These are phyloP conservation scores for Annulohypoxylon truncatum DNA, from an alignment of 2,329 filamentous ascomycete genomes.

Conservation along the genomic window DNA sequence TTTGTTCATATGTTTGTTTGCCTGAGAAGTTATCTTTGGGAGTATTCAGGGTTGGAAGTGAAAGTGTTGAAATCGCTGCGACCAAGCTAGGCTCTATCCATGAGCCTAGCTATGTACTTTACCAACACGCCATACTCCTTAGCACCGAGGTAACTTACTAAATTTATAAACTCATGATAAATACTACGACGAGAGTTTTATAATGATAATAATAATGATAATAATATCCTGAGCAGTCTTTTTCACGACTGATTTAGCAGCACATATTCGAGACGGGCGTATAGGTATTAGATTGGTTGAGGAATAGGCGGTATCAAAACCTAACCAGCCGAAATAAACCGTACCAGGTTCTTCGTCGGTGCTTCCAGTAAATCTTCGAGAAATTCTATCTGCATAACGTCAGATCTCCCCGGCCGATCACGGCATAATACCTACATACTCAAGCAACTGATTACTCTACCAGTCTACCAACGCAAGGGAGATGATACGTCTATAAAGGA, in stretches of 20 bases:
- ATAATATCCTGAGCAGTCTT: too few relatives aligned
- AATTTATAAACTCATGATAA: too few relatives aligned
- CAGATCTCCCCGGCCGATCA: conserved; percentile 35
- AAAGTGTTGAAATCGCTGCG: too few relatives aligned
- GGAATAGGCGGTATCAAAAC: conserved; percentile 5
- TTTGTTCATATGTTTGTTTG: too few relatives aligned
- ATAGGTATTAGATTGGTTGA: not conserved
- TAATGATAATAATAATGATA: too few relatives aligned
- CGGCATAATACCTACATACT: conserved; percentile 13
- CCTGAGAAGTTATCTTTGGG: too few relatives aligned
- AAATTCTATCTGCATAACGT: conserved; percentile 29
- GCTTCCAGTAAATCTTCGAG: conserved; percentile 26
- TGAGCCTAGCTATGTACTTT: too few relatives aligned
- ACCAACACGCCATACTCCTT: too few relatives aligned
- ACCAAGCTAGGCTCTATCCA: too few relatives aligned
- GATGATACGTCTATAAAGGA: not conserved
- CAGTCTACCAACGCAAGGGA: not conserved
- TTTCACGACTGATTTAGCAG: too few relatives aligned
- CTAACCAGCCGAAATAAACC: conserved; percentile 13
- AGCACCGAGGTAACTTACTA: too few relatives aligned
- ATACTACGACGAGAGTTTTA: too few relatives aligned
- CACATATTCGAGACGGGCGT: not conserved
- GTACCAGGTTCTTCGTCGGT: conserved; percentile 9
- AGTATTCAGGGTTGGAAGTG: not conserved
- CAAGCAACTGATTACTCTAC: conserved; percentile 3